These are phyloP conservation scores for Kuraishia piskuri DNA, from an alignment of 805 yeast species.

Conservation along the genomic window DNA sequence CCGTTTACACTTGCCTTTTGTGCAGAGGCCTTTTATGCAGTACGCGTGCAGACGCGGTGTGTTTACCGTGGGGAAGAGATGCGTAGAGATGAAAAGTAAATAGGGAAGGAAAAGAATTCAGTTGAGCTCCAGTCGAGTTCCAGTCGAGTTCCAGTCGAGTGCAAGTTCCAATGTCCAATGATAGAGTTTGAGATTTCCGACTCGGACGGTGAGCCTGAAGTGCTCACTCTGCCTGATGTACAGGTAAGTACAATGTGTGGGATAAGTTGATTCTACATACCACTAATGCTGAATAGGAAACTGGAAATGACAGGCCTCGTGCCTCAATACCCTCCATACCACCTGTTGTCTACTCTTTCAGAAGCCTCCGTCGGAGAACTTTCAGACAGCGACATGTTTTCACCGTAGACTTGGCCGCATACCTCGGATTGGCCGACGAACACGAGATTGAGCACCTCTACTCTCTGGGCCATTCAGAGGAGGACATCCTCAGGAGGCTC, in stretches of 20 bases:
- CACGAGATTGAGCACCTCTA: constrained; percentile 16
- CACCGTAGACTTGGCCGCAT: constrained; percentile 24
- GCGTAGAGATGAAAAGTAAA: too few relatives aligned
- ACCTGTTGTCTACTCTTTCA: constrained; percentile 7
- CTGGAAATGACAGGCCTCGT: not conserved
- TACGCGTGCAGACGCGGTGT: too few relatives aligned
- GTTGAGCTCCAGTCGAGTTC: not conserved
- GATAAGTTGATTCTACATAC: too few relatives aligned
- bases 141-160: not conserved
- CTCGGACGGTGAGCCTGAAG: constrained; percentile 6
- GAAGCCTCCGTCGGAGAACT: constrained; percentile 4
- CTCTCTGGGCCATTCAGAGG: constrained; percentile 14
- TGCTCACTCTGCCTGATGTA: not conserved
- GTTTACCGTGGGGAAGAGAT: too few relatives aligned
- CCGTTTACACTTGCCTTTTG: too few relatives aligned
- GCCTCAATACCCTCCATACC: constrained; percentile 8
- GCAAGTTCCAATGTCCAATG: not conserved
- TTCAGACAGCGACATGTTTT: constrained; percentile 25
- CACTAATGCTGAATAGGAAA: too few relatives aligned
- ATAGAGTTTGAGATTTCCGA: constrained; percentile 5
- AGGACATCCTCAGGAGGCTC: constrained; percentile 17
- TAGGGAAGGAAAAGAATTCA: not conserved
- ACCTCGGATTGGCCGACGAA: constrained; percentile 17
- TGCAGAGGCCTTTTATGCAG: too few relatives aligned
- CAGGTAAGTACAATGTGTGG: not conserved